Conservation (phyloP, 208 protist species). For the Sergeia podlipaevii region DNA sequence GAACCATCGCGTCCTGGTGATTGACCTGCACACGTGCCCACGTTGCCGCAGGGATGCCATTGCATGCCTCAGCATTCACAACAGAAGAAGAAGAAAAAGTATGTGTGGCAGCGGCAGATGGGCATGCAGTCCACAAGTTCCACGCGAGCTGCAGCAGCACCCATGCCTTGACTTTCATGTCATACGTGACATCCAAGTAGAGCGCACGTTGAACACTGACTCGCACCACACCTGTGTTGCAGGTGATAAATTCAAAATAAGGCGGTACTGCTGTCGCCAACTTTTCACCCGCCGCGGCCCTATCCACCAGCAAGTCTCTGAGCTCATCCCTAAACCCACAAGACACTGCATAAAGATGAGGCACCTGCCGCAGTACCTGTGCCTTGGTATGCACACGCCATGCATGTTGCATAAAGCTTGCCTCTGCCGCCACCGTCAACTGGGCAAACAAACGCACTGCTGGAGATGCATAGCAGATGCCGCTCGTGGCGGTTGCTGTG, state of each 20-base stretch:
- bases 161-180: conserved; percentile 33
- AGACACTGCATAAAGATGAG: conserved; percentile 24
- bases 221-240: conserved; percentile 40
- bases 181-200: conserved; percentile 61
- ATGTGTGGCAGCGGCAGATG: conserved; percentile 14
- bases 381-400: conserved; percentile 53
- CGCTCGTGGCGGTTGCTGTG: background rate
- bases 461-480: conserved; percentile 37
- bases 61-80: background rate
- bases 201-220: conserved; percentile 50
- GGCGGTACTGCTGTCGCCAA: background rate
- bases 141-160: conserved; percentile 42
- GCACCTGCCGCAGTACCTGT: conserved; percentile 49
- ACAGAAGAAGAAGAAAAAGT: background rate
- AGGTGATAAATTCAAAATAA: conserved; percentile 28
- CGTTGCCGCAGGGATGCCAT: background rate
- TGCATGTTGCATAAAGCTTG: conserved; percentile 38
- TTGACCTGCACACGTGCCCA: conserved; percentile 15
- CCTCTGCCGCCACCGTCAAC: conserved; percentile 57
- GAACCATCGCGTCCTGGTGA: conserved; percentile 36
- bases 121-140: conserved; percentile 22
- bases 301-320: conserved; percentile 5
- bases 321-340: conserved; percentile 8
- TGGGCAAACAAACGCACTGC: conserved; percentile 38
- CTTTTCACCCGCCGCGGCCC: background rate